A percentile compares a stretch with the other conserved stretches of the same genome.
Evolutionary conservation across 2,329 filamentous ascomycete species (phyloP).

Genomic region (Diaporthe destruens): DNA sequence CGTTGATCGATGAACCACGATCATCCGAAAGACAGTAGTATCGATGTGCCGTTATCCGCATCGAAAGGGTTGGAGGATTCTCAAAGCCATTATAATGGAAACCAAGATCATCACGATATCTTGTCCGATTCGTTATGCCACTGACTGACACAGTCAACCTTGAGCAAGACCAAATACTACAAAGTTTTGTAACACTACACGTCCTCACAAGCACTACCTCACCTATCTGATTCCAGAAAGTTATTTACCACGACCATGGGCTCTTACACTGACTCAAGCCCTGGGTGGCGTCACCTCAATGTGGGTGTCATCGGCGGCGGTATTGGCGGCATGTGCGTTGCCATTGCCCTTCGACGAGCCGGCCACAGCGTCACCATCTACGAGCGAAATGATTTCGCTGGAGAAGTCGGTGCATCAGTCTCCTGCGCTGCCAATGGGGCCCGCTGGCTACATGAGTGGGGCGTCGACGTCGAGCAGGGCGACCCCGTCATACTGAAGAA

Average conservation of each 20-base stretch:
- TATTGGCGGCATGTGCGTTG: constrained; percentile 61
- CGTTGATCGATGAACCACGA: not conserved
- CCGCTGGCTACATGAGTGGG: constrained; percentile 77
- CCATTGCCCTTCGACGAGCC: constrained; percentile 60
- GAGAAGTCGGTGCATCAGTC: constrained; percentile 76
- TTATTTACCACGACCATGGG: constrained; percentile 1
- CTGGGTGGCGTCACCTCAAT: constrained; percentile 59
- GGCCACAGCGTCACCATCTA: constrained; percentile 71
- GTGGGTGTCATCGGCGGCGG: constrained; percentile 61
- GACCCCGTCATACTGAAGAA: constrained; percentile 75
- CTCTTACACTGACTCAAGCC: constrained; percentile 1
- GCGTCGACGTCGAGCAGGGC: constrained; percentile 72
- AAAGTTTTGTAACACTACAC: not conserved
- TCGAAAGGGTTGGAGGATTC: not conserved
- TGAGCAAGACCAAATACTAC: not conserved
- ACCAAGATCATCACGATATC: not conserved
- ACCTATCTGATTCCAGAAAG: not conserved
- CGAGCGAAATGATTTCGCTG: constrained; percentile 74
- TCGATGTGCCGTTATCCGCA: not conserved
- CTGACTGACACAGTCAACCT: not conserved
- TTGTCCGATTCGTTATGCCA: not conserved
- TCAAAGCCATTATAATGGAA: not conserved
- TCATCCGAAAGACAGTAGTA: constrained; percentile 3
- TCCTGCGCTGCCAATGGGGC: constrained; percentile 79
- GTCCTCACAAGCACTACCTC: not conserved